Evolutionary conservation across 1,139 yeast genomes (phyloP).

Genomic region (Candida pseudoviswanathii): DNA sequence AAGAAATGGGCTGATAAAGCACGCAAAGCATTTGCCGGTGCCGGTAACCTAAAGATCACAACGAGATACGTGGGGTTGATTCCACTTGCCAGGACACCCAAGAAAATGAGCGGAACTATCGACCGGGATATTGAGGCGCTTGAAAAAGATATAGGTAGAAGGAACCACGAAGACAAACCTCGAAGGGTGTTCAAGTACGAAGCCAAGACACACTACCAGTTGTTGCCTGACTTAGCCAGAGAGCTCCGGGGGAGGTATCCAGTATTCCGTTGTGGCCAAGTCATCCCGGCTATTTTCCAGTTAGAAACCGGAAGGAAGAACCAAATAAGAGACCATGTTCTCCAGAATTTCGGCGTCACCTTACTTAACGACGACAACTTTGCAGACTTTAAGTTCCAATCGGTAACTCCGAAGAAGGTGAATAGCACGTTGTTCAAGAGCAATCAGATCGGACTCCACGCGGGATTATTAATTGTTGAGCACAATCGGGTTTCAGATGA

Average conservation of each 20-base stretch:
- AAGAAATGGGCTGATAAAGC: slow-evolving; percentile 19
- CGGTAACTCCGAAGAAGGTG: slow-evolving; percentile 8
- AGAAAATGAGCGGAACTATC: slow-evolving; percentile 17
- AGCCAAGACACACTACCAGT: slow-evolving; percentile 21
- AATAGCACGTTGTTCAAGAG: slow-evolving; percentile 20
- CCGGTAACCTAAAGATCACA: slow-evolving; percentile 11
- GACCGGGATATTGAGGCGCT: slow-evolving; percentile 17
- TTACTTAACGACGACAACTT: slow-evolving; percentile 29
- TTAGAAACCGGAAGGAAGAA: slow-evolving; percentile 29
- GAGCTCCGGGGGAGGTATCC: slow-evolving; percentile 8
- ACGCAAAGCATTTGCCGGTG: slow-evolving; percentile 13
- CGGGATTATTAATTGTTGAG: slow-evolving; percentile 19
- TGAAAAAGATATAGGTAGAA: slow-evolving; percentile 15
- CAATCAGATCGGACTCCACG: slow-evolving; percentile 29
- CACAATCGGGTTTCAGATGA: slow-evolving; percentile 13
- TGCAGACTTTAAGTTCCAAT: slow-evolving; percentile 17
- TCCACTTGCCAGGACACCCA: slow-evolving; percentile 7
- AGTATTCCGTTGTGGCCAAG: slow-evolving; percentile 12
- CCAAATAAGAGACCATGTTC: slow-evolving; percentile 28
- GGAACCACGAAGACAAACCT: slow-evolving; percentile 1
- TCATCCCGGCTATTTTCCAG: slow-evolving; percentile 23
- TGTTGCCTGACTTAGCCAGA: slow-evolving; percentile 15
- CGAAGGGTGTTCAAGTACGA: slow-evolving; percentile 8
- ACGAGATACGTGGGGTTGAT: slow-evolving; percentile 27
- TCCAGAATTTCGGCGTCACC: slow-evolving; percentile 21